Base-by-base conservation (phyloP, 805 yeast genomes). In the Zygoascus tannicola region DNA sequence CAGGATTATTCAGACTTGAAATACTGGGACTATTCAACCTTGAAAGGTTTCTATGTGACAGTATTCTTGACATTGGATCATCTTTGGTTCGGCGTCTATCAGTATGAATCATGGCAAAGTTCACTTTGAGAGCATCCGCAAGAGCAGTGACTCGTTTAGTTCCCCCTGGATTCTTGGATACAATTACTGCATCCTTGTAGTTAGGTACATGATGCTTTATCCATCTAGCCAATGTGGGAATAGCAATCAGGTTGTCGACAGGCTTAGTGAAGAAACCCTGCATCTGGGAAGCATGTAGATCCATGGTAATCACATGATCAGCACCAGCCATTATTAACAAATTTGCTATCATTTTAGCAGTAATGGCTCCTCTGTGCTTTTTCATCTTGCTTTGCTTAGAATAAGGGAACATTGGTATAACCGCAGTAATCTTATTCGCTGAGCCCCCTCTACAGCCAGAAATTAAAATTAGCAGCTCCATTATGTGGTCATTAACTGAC, bases 131-230 rank as follows among this genome's bases (percentile, higher is more conserved):
- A 32, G 94, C 79, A 67, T 94, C 98, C n/a, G 98, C 98, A 56
- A 92, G 71, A 1, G 97, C 88, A 16, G 99, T 92, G 43, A 92
- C 99, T 53, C 98, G 76, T 63, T 92, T 92, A 18, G 99, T 88
- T 45, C 98, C 98, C 50, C 98, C 99, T 18, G 99, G 97, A 66
- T 92, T 92, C 63, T 92, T 92, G n/a, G 97, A 87, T 10, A 92
- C 98, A 44, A 92, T 94, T 21, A 94, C 98, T 1, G 95, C 90
- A 48, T 81, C 80, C 55, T 77, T 71, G 71, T 85, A 86, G 59
- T 90, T 86, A 32, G 80, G 79, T 40, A 92, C 81, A 57, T 92
- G 83, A 62, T 83, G 92, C 55, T 83, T 79, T 56, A 92, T 90
- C 98, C 98, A 92, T 55, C 85, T 76, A 22, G 96, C 97, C 54